Base-by-base conservation (phyloP, 108 stramenopile species). In the Discostella stelligeroides region DNA sequence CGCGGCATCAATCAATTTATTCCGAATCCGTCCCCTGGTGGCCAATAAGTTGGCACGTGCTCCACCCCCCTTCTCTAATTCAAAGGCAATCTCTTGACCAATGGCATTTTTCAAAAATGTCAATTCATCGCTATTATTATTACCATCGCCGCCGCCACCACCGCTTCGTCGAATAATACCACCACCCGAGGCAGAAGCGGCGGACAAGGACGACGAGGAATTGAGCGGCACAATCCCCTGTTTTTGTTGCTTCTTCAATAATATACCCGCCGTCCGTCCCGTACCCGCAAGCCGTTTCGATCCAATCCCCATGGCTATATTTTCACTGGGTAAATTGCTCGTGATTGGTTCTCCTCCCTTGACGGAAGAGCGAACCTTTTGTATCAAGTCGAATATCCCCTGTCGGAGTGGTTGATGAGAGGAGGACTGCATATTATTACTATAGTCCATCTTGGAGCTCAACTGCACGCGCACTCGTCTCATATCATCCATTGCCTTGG, bases 41-140 rank as follows among this genome's bases (percentile, higher is more conserved):
- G 86, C 89, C 42, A 92, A 55, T 40, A 93, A 54, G 60, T 92
- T 88, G 30, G 92, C 92, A 37, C 91, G 83, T 6, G 90, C 88
- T 25, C 92, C 89, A 9, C 95, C 91, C 10, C 95, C 92, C 71
- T 78, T 88, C 79, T 96, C 95, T n/a, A 93, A 84, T 30, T 84
- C 82, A 73, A 95, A 92, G 17, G 83, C 84, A 58, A 95, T 72
- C 67, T 92, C 91, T 57, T 92, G 83, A 18, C 94, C 94, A 83
- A 91, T 86, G 49, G 94, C 94, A 85, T 92, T 95, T 63, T 91
- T 91, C 53, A 95, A 70, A 49, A 90, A 92, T 24, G 84, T 87
- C 65, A 90, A 72, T 57, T 94, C 95, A 53, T 81, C 83, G n/a
- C n/a, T n/a, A n/a, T n/a, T n/a, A n/a, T n/a, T n/a, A n/a, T n/a